Base-by-base conservation (phyloP, 306 rosid species). In the Ochetophila trinervis region DNA sequence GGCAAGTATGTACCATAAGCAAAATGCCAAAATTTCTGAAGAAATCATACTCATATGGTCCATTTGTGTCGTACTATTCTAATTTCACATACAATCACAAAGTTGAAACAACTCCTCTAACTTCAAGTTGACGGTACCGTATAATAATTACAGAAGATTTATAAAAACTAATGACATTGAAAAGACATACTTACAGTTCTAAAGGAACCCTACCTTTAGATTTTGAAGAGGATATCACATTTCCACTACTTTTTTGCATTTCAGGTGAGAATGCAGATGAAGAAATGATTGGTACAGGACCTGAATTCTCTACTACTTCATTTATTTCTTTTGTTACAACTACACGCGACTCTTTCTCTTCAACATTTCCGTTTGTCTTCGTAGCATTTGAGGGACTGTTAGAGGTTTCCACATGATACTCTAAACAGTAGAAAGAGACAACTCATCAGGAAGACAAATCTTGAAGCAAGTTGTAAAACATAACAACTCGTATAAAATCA, bases 261-360 rank as follows among this genome's bases (percentile, higher is more conserved):
- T 40, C 40, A 36, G 71, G 59, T 34, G 53, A 69, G 49, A 60
- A 69, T 24, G 32, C 2, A 13, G 45, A 20, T 16, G 59, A 21
- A 36, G 70, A 49, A 21, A 21, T 24, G 16, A 57, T 16, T 6
- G 60, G 23, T 17, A 37, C 61, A 30, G 50, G 47, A 52, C 50
- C 32, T 14, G 63, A 56, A 27, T 69, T 69, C 34, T 55, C 70
- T 20, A 57, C 35, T 22, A 12, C 50, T 10, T 57, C 59, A 58
- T 50, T 69, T 18, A 19, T 57, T 49, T 76, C 67, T 69, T 76
- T 70, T 11, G 10, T 58, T 69, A 52, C 56, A 24, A 57, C n/a
- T n/a, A 16, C 12, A 48, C 58, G 21, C 18, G 27, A 56, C 20
- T 32, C 59, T 21, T 69, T 53, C 53, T 52, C 47, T 58, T 40